phyloP scores from a whole-genome alignment of 2,329 filamentous ascomycete genomes.

The Sclerotinia borealis region DNA sequence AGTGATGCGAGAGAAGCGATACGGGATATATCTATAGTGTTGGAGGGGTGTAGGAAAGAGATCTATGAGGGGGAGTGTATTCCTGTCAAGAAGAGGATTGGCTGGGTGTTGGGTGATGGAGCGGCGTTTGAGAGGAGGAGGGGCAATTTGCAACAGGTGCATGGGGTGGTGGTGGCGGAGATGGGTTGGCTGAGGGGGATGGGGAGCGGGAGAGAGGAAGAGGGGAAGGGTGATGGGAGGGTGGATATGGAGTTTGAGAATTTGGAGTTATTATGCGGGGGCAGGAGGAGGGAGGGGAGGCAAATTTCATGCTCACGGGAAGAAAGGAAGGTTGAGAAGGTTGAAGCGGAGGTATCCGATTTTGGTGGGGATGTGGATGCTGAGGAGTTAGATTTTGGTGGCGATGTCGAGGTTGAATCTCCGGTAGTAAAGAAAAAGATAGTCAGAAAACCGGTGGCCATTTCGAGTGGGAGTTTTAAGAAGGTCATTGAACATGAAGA shows the following conservation, averaged over 20 bases:
- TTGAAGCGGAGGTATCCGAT: not conserved
- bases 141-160: conserved; percentile 5
- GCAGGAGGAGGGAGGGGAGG: not conserved
- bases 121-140: conserved; percentile 5
- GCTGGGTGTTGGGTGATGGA: conserved; percentile 8
- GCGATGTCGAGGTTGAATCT: not conserved
- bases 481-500: not conserved
- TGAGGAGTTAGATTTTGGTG: not conserved
- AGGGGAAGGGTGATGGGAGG: not conserved
- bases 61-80: not conserved
- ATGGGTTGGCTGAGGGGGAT: not conserved
- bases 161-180: conserved; percentile 8
- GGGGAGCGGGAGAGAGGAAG: not conserved
- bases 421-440: not conserved
- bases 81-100: not conserved
- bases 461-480: not conserved
- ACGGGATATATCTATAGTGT: not conserved
- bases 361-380: not conserved
- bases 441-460: not conserved
- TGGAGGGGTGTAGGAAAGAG: conserved; percentile 1
- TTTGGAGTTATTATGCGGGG: not conserved
- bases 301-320: not conserved
- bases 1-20: not conserved
- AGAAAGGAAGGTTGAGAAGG: not conserved
- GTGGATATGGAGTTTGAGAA: not conserved